phyloP scores from a whole-genome alignment of 441 rosid species.

The Cnidoscolus chayamansa region DNA sequence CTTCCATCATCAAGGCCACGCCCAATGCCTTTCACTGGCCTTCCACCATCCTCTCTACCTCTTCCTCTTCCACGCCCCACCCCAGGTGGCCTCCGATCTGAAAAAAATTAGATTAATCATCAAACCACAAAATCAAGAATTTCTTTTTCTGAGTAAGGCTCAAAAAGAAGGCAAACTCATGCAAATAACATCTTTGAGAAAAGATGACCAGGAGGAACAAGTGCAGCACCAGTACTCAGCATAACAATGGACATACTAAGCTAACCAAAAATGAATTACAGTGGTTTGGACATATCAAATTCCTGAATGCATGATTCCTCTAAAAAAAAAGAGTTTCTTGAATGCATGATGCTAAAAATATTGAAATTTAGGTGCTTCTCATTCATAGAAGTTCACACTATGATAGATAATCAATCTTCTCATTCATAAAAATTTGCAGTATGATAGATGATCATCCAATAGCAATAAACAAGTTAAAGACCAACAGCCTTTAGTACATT shows the following conservation, averaged over 20 bases:
- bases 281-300: neutral
- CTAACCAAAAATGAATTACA: neutral
- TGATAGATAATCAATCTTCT: neutral
- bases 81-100: slow-evolving; percentile 75
- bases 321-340: slow-evolving; percentile 4
- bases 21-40: slow-evolving; percentile 58
- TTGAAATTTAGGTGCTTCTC: neutral
- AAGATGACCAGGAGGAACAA: neutral
- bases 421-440: no score
- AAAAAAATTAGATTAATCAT: neutral
- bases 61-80: slow-evolving; percentile 80
- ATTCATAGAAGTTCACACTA: neutral
- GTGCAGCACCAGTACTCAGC: neutral
- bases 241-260: neutral
- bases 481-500: no score
- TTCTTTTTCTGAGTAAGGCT: no score
- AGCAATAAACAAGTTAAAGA: neutral
- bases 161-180: neutral
- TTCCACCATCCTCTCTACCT: slow-evolving; percentile 70
- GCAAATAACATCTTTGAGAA: neutral
- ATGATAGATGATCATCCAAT: no score
- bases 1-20: slow-evolving; percentile 69
- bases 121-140: neutral
- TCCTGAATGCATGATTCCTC: neutral
- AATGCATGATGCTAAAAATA: neutral